Conservation (phyloP, 345 rosid genomes). For the Lepidium aucheri region DNA sequence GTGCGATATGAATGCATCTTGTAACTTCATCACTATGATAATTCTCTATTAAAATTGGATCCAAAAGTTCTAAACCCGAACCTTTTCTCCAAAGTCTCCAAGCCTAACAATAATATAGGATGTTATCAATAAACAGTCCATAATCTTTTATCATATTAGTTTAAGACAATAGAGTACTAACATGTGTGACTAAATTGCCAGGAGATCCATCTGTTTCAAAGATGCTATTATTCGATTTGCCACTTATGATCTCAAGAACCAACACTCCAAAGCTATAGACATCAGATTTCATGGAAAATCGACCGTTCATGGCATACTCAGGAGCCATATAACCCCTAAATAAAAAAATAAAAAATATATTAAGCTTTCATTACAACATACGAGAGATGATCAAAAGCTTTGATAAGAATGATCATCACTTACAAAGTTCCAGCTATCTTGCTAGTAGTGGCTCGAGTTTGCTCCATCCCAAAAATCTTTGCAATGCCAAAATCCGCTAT, state of each 20-base stretch:
- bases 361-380: background rate
- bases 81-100: conserved; percentile 22
- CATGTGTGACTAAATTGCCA: conserved; percentile 21
- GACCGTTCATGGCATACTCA: conserved; percentile 32
- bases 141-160: background rate
- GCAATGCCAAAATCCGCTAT: conserved; percentile 3
- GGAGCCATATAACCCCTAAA: conserved; percentile 28
- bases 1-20: conserved; percentile 18
- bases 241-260: conserved; percentile 28
- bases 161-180: background rate
- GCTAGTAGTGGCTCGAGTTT: background rate
- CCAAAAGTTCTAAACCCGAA: background rate
- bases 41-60: background rate
- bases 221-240: conserved; percentile 16
- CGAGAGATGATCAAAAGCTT: background rate
- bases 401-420: background rate
- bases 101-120: conserved; percentile 1
- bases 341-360: background rate
- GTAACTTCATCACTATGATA: conserved; percentile 10
- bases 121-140: background rate
- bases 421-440: background rate
- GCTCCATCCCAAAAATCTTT: background rate
- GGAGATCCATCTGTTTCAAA: background rate
- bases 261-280: conserved; percentile 17
- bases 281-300: conserved; percentile 28